Percentiles rank a stretch among this genome's conserved stretches.
Evolutionary conservation across 1,284 basidiomycete genomes (phyloP).

Genomic region (Melampsora larici-populina): DNA sequence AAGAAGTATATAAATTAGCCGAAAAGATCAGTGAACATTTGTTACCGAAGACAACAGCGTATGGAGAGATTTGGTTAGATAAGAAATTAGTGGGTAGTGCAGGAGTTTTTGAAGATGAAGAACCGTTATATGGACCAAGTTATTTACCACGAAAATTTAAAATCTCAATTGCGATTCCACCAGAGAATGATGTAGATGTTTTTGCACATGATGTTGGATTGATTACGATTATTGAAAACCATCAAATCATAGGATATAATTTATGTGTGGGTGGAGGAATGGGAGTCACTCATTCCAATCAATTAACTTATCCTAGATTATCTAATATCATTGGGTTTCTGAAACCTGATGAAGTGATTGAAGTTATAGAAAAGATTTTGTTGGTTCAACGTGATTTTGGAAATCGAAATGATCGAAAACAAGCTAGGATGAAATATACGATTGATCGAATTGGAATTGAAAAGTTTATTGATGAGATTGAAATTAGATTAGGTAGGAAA

Average conservation of each 20-base stretch:
- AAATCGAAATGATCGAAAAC: slow-evolving; percentile 67
- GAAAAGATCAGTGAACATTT: slow-evolving; percentile 80
- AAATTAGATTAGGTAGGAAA: slow-evolving; percentile 77
- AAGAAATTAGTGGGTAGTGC: slow-evolving; percentile 83
- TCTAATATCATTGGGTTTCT: slow-evolving; percentile 90
- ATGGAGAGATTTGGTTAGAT: slow-evolving; percentile 99
- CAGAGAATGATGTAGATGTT: slow-evolving; percentile 92
- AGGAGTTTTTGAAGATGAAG: slow-evolving; percentile 84
- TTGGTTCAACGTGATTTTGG: slow-evolving; percentile 92
- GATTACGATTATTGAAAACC: slow-evolving; percentile 77
- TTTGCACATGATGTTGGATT: slow-evolving; percentile 95
- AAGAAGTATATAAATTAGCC: slow-evolving; percentile 79
- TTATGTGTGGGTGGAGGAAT: slow-evolving; percentile 74
- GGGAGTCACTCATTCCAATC: slow-evolving; percentile 98
- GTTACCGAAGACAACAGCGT: slow-evolving; percentile 84
- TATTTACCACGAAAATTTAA: slow-evolving; percentile 95
- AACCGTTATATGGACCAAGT: slow-evolving; percentile 94
- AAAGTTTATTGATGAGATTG: slow-evolving; percentile 82
- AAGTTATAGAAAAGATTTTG: slow-evolving; percentile 89
- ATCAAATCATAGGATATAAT: slow-evolving; percentile 55
- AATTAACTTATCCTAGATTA: slow-evolving; percentile 94
- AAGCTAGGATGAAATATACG: slow-evolving; percentile 81
- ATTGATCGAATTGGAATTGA: slow-evolving; percentile 79
- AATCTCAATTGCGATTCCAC: slow-evolving; percentile 92
- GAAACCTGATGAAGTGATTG: slow-evolving; percentile 76